Base-by-base conservation (phyloP, 495 filamentous ascomycete species). In the Aspergillus olivimuriae region DNA sequence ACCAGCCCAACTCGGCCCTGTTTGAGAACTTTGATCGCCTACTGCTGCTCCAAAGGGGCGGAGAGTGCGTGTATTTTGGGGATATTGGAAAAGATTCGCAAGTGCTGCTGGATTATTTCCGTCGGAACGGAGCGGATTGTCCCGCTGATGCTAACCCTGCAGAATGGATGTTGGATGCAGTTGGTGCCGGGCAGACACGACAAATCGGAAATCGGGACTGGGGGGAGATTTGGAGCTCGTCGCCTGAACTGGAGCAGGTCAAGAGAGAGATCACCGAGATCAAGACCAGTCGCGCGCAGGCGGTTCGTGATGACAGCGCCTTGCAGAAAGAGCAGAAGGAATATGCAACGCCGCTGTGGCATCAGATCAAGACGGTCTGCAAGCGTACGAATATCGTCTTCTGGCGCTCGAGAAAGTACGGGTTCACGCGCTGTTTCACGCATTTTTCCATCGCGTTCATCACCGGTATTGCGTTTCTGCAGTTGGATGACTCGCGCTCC, bases 151-250 rank as follows among this genome's bases (percentile, higher is more conserved):
- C 81, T 17, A 88, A 90, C 55, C 82, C 86, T 2, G 88, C 87
- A 2, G 88, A 94, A 61, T 91, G 79, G 69, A 91, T 94, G 83
- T 75, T 94, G 6, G 89, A 94, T 50, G 83, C 82, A 1, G 84
- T 94, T 20, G 88, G 89, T 24, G 87, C 87, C 32, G 87, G 86
- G 17, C 77, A 79, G 47, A 66, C 77, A n/a, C 74, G 84, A 12
- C 75, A 86, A 2, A 76, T 87, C 32, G 85, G 86, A 17, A 75
- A 83, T 55, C 69, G 75, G 19, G 86, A 91, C 57, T 91, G 88
- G 87, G 83, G 72, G 14, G 86, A 90, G 41, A 78, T 90, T 32
- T 94, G 84, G 83, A 66, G 60, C 15, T 80, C 82, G 8, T 84
- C 79, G 3, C 75, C 81, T 9, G 86, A 92, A 55, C 68, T 88